Evolutionary conservation across 805 yeast species (phyloP).

Genomic region (Kazachstania viticola): DNA sequence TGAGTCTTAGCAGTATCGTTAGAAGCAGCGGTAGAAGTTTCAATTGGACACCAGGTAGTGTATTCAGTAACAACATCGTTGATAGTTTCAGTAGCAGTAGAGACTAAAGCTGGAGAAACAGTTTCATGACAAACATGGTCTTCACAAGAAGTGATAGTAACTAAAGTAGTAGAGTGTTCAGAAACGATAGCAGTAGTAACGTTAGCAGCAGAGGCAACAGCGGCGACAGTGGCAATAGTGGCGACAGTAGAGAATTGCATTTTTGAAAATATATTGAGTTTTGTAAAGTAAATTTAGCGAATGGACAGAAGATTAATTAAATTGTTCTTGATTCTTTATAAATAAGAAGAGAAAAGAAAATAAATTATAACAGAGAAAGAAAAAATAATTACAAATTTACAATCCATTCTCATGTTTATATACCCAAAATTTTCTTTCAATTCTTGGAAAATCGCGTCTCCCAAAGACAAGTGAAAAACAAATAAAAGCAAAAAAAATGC

Average conservation of each 20-base stretch:
- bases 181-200: slow-evolving; percentile 15
- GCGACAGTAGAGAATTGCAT: slow-evolving; percentile 33
- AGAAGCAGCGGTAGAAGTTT: slow-evolving; percentile 10
- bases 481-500: no score
- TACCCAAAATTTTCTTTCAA: no score
- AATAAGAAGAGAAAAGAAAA: neutral
- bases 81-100: slow-evolving; percentile 27
- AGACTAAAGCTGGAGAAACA: slow-evolving; percentile 26
- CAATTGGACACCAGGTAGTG: slow-evolving; percentile 27
- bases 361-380: neutral
- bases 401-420: no score
- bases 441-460: no score
- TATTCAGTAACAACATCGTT: slow-evolving; percentile 27
- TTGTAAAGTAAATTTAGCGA: no score
- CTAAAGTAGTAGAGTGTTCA: slow-evolving; percentile 24
- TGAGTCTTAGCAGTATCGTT: slow-evolving; percentile 1
- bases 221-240: slow-evolving; percentile 25
- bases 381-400: no score
- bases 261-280: no score
- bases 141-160: slow-evolving; percentile 29
- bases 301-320: slow-evolving; percentile 19
- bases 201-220: slow-evolving; percentile 14
- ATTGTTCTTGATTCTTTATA: slow-evolving; percentile 8
- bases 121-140: slow-evolving; percentile 24
- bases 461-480: no score